Evolutionary conservation across 495 filamentous ascomycete genomes (phyloP), one percentile per base, ranked within the genome.

Genomic region (Clavariopsis aquatica): DNA sequence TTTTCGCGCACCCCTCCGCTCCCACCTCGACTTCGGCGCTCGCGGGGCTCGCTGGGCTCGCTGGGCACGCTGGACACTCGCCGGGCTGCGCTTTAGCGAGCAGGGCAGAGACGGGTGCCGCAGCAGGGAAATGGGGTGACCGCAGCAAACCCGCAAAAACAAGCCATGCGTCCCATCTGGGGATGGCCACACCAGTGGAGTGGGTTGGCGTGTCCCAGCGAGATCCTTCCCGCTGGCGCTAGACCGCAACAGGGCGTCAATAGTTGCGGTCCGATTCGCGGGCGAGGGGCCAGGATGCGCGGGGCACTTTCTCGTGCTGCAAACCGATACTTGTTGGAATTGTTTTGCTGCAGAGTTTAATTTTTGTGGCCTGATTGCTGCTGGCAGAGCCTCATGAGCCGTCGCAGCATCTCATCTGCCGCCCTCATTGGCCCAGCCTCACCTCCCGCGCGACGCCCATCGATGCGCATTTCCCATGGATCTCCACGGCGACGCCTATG

Each of bases 311-410:
- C 10, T 41, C 27, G 19, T 13, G 52, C 20, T 49, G 47, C 47
- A 10, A 15, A 15, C 34, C 31, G 31, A 56, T 36, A 41, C 26
- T 38, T 2, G 15, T 17, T 57, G 38, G 15, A 43, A 43, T 52
- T 64, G 53, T 27, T 23, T 49, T 22, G 10, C n/a, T 19, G 22
- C 49, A 62, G 20, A 57, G 15, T 47, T 47, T 31, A 28, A 23
- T 53, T 56, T 8, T 22, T 3, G 8, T 52, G 62, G 62, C 28
- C 26, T 59, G 62, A 58, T 52, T 23, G 43, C 20, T 52, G 29
- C 45, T 27, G 2, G 29, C 54, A 65, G 54, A 59, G 62, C 62
- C 62, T 26, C 54, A 65, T 65, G 22, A 52, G 46, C 34, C 36
- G 31, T 52, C 54, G 17, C 26, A 8, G 22, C 19, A 6, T 15